Conservation (phyloP, 163 green algal species). For the Scenedesmus sp. region DNA sequence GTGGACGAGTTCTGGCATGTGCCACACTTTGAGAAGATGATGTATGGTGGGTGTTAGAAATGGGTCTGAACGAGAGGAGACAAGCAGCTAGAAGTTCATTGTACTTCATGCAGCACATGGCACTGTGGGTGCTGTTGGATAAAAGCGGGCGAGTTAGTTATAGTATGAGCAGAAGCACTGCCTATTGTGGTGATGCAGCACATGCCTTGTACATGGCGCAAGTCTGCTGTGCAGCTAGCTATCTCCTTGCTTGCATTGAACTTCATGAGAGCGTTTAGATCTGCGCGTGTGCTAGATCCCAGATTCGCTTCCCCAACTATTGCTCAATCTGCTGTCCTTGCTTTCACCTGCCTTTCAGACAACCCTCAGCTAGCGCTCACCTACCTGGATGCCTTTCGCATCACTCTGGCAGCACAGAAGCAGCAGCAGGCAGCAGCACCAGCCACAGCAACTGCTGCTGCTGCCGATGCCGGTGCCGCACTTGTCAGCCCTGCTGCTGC, state of each 20-base stretch:
- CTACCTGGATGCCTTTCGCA: constrained; percentile 81
- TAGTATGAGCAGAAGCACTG: no score
- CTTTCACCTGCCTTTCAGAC: constrained; percentile 58
- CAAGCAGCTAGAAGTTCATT: background rate
- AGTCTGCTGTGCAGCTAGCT: no score
- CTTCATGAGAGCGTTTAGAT: no score
- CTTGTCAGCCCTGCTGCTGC: background rate
- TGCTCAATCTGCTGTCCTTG: background rate
- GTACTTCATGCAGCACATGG: background rate
- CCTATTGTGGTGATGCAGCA: no score
- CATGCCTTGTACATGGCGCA: no score
- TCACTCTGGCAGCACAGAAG: constrained; percentile 34
- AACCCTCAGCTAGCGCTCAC: constrained; percentile 85
- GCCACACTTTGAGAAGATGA: constrained; percentile 95
- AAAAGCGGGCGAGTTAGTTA: no score
- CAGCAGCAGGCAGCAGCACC: background rate
- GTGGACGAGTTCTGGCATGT: constrained; percentile 84
- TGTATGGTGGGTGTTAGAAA: constrained; percentile 36
- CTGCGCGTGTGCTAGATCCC: no score
- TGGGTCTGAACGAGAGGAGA: no score
- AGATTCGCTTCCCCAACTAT: background rate
- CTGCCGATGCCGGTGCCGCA: background rate
- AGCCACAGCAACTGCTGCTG: background rate
- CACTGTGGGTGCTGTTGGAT: background rate
- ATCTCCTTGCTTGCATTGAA: no score